Evolutionary conservation across 352 stramenopile genomes (phyloP).

Genomic region (Aphanomyces astaci): DNA sequence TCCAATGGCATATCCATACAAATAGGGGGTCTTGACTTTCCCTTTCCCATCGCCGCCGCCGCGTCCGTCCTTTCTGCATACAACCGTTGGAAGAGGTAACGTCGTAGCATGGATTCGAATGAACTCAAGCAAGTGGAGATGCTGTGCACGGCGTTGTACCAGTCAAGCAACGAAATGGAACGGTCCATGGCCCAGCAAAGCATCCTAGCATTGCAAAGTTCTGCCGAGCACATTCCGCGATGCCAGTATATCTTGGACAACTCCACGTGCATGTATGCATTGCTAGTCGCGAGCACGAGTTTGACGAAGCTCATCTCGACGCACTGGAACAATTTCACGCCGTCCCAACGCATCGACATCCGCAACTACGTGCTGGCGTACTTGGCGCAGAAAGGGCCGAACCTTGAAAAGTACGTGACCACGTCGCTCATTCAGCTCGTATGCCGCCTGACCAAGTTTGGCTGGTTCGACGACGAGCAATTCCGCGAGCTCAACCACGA

Average conservation of each 20-base stretch:
- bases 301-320: conserved; percentile 96
- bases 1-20: conserved; percentile 23
- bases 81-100: neutral
- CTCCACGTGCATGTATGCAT: conserved; percentile 91
- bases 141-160: conserved; percentile 72
- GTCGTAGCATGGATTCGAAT: conserved; percentile 50
- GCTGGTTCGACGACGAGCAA: conserved; percentile 98
- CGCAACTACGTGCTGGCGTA: conserved; percentile 98
- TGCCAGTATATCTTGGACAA: conserved; percentile 98
- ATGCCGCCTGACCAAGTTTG: conserved; percentile 97
- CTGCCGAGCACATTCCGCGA: conserved; percentile 96
- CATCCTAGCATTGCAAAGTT: conserved; percentile 81
- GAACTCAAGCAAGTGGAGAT: conserved; percentile 73
- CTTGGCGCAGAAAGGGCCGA: conserved; percentile 92
- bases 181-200: conserved; percentile 70
- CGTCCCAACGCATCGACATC: conserved; percentile 88
- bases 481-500: conserved; percentile 95
- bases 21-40: neutral
- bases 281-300: conserved; percentile 93
- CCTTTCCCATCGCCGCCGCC: neutral
- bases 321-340: conserved; percentile 92
- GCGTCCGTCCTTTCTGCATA: neutral
- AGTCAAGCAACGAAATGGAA: conserved; percentile 63
- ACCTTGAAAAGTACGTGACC: conserved; percentile 92
- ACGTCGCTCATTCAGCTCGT: conserved; percentile 95